Base-by-base conservation (phyloP, 73 alveolate genomes). In the Paramecium primaurelia region DNA sequence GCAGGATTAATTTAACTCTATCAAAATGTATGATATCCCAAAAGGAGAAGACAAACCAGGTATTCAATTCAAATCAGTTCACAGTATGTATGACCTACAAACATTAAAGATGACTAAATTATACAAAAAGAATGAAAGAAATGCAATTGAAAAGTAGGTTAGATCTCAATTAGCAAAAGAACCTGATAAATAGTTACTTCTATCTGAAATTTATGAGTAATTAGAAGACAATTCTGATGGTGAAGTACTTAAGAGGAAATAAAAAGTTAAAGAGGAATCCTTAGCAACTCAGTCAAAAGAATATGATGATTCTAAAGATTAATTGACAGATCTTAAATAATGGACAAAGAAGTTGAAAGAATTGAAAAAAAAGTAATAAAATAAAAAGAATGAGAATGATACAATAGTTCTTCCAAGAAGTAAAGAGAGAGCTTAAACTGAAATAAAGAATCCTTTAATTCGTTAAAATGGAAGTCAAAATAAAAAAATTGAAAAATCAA, bases 211-310 rank as follows among this genome's bases (percentile, higher is more conserved):
- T 12, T 80, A 80, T 47, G 91, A 80, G 25, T 9, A 80, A 10
- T 80, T 80, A 54, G 91, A 80, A 47, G 91, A 80, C 9, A 40
- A 40, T 80, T 34, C 47, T 44, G 73, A 80, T 80, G 91, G 51
- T 0, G 73, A 32, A 14, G 71, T 49, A 4, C 44, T 80, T 0
- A 80, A 80, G 26, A 80, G 49, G 51, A 80, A 80, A 36, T 40
- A 42, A 20, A 80, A 80, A 44, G 22, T 26, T 20, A 38, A 42
- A 80, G 91, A 80, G 25, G 91, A 80, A 80, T 45, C 71, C 25
- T 47, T 80, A 80, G 58, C 71, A 8, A 45, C 91, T 20, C 25
- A 28, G 58, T 80, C 49, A 44, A 28, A 45, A 26, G 91, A 80
- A 25, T 47, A 80, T 80, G 47, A 80, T 32, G 91, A 80, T 8